Percentiles rank a stretch among this genome's conserved stretches.
Conservation (phyloP, 305 asterid species). For the Plantago rigida region DNA sequence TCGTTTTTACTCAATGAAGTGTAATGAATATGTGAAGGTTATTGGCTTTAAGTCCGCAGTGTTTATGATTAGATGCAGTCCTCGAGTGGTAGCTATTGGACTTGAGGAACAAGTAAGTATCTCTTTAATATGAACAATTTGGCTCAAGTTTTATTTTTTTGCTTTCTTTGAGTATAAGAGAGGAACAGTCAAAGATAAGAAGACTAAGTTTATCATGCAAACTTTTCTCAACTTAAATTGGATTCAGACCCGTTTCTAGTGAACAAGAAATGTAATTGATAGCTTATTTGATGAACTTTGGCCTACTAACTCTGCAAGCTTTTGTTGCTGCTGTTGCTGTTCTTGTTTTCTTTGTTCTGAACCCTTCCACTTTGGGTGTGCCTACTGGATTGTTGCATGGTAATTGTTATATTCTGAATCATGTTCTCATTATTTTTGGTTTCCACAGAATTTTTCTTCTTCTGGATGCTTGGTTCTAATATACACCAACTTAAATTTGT, state of each 20-base stretch:
- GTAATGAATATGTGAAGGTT: conserved; percentile 72
- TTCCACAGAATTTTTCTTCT: no score
- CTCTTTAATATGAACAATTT: conserved; percentile 4
- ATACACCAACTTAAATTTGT: no score
- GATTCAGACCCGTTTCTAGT: background rate
- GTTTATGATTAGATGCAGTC: conserved; percentile 84
- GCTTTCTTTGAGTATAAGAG: conserved; percentile 1
- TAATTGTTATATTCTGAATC: no score
- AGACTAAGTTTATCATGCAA: background rate
- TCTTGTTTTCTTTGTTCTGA: no score
- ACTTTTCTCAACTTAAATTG: background rate
- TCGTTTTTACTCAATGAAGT: conserved; percentile 80
- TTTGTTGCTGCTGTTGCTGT: no score
- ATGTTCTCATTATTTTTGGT: no score
- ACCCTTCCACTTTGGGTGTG: no score
- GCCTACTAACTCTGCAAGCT: no score
- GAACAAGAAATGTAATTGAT: no score
- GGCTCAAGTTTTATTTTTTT: conserved; percentile 3
- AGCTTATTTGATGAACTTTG: no score
- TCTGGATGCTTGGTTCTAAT: no score
- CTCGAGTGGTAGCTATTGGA: conserved; percentile 81
- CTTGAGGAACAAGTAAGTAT: conserved; percentile 81
- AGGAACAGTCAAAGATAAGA: background rate
- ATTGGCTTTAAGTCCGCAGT: conserved; percentile 79
- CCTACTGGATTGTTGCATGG: no score